A percentile compares a stretch with the other conserved stretches of the same genome.
Evolutionary conservation across 116 monocot genomes (phyloP).

Genomic region (Cymodocea nodosa): DNA sequence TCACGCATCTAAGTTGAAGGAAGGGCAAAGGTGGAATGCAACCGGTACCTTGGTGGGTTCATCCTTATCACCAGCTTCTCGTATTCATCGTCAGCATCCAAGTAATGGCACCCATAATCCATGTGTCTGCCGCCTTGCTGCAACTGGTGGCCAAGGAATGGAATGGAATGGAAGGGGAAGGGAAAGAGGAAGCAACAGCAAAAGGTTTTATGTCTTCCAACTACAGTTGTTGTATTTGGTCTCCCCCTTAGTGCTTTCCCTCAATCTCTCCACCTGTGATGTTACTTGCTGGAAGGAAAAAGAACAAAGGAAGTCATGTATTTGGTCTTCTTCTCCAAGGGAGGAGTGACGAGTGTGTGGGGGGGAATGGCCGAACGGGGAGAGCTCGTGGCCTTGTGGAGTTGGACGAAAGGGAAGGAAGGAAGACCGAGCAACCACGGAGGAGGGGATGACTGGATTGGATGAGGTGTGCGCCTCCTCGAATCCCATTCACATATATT

Average conservation of each 20-base stretch:
- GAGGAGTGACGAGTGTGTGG: background rate
- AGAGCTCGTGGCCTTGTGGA: too few relatives aligned
- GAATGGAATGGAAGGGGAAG: background rate
- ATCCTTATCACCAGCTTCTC: slow-evolving; percentile 73
- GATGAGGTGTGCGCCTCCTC: background rate
- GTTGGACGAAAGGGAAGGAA: background rate
- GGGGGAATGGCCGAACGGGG: too few relatives aligned
- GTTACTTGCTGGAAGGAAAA: background rate
- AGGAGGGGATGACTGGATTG: too few relatives aligned
- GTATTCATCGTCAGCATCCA: slow-evolving; percentile 70
- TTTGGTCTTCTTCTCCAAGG: too few relatives aligned
- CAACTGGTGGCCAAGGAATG: too few relatives aligned
- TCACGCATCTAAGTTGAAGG: background rate
- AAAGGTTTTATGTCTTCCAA: background rate
- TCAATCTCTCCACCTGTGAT: background rate
- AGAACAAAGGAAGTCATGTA: too few relatives aligned
- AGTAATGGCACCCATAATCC: slow-evolving; percentile 31
- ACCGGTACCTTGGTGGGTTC: slow-evolving; percentile 72
- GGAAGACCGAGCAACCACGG: too few relatives aligned
- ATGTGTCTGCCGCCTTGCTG: slow-evolving; percentile 1
- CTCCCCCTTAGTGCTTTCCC: background rate
- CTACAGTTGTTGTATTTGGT: too few relatives aligned
- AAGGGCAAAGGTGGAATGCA: background rate
- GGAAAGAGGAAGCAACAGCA: background rate
- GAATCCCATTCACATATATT: too few relatives aligned